Base-by-base conservation (phyloP, 176 grass and related monocot genomes). In the Luzula sylvatica region DNA sequence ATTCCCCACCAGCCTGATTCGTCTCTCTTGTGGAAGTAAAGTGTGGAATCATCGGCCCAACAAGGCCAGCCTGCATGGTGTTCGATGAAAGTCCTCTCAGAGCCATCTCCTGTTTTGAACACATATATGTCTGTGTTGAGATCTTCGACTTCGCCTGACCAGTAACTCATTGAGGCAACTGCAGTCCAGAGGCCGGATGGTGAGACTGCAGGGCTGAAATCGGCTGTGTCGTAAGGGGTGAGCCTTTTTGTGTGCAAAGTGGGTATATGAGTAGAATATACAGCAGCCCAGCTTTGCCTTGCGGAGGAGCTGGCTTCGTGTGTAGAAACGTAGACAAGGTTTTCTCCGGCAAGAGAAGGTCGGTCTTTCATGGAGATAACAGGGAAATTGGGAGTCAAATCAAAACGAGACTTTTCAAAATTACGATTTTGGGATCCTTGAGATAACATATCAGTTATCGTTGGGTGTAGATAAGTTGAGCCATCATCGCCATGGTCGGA, bases 21-120 rank as follows among this genome's bases (percentile, higher is more conserved):
- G 42, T 73, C 78, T 2, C 80, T 71, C 54, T 80, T 84, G 57
- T 88, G 90, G 90, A 95, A 95, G 70, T 72, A 95, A 48, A 95
- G 4, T 28, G 83, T 88, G 49, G 38, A n/a, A 0, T 85, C 80
- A 15, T 88, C 89, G 48, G 79, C 80, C 90, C 84, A 88, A 52
- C 62, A 68, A 3, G 90, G 90, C 90, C 90, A 95, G 0, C 90
- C 83, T 29, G 50, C 84, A 42, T 82, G 70, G 3, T 32, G 52
- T 39, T 82, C 15, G 8, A 69, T 3, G 7, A 82, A 55, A 66
- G 80, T 46, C 43, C 89, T 70, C 22, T 55, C 16, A 23, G 80
- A 84, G 1, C 83, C 83, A 66, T 86, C 80, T 45, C 18, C 4
- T 0, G 90, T 95, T 1, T 44, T 71, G 62, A 95, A 88, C 3